Evolutionary conservation across 306 rosid species (phyloP).

Genomic region (Canavalia gladiata): DNA sequence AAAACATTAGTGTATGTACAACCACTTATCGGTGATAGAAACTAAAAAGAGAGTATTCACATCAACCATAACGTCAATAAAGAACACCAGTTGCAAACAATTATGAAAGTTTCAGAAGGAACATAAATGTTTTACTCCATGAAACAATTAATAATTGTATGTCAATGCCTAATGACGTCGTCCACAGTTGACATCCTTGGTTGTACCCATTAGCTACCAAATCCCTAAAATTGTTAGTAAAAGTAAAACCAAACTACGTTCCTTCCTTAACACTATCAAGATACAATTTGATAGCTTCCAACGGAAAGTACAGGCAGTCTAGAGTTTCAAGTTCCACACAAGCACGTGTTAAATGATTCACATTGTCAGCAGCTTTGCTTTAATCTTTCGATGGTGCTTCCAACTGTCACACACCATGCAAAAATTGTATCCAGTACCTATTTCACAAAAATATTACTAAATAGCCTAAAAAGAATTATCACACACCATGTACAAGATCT

Average conservation of each 20-base stretch:
- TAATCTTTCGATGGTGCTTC: conserved; percentile 19
- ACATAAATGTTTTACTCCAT: too few relatives aligned
- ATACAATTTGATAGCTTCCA: conserved; percentile 23
- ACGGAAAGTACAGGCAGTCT: conserved; percentile 15
- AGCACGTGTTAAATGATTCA: not conserved
- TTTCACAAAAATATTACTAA: conserved; percentile 59
- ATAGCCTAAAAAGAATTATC: conserved; percentile 77
- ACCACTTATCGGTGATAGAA: not conserved
- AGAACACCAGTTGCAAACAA: not conserved
- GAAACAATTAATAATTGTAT: not conserved
- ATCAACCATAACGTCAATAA: not conserved
- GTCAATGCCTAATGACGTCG: not conserved
- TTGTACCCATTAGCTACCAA: not conserved
- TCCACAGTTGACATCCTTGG: not conserved
- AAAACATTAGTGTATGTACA: not conserved
- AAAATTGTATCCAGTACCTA: conserved; percentile 51
- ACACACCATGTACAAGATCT: conserved; percentile 75
- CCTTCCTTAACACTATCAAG: not conserved
- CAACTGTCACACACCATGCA: conserved; percentile 42
- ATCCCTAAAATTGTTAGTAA: not conserved
- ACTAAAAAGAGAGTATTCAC: too few relatives aligned
- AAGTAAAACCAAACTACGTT: not conserved
- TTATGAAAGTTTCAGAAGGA: not conserved
- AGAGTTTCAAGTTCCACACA: conserved; percentile 10
- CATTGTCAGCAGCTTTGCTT: conserved; percentile 48